These are phyloP conservation scores for Myriosclerotinia scirpicola DNA, from an alignment of 2,329 filamentous ascomycete genomes.

Conservation along the genomic window DNA sequence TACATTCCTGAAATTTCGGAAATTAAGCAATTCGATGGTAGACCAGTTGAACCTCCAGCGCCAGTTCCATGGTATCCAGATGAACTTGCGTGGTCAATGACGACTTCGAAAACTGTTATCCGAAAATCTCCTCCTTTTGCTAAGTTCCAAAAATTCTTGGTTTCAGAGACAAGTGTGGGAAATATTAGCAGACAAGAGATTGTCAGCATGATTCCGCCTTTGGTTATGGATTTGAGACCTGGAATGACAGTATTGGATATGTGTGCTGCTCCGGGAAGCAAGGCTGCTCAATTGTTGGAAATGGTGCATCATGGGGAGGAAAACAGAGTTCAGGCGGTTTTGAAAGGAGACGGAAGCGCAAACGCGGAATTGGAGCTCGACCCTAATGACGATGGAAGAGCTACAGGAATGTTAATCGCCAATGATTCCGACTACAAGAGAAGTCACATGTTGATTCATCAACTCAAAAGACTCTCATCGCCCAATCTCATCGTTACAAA, in stretches of 20 bases:
- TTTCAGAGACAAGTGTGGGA: constrained; percentile 93
- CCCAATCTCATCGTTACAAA: constrained; percentile 97
- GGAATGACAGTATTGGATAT: constrained; percentile 94
- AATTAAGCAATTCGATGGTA: constrained; percentile 79
- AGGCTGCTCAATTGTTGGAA: constrained; percentile 92
- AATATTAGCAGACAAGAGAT: constrained; percentile 98
- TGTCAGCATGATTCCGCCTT: constrained; percentile 97
- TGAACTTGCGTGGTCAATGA: constrained; percentile 95
- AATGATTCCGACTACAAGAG: constrained; percentile 98
- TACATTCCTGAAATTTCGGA: constrained; percentile 89
- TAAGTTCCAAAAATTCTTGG: constrained; percentile 95
- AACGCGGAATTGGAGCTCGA: constrained; percentile 52
- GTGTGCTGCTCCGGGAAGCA: constrained; percentile 95
- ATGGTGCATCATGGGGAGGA: constrained; percentile 93
- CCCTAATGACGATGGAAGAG: constrained; percentile 74
- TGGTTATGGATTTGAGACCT: constrained; percentile 86
- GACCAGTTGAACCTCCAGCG: constrained; percentile 76
- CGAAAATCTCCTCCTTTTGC: constrained; percentile 92
- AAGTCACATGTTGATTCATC: constrained; percentile 94
- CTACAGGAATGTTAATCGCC: constrained; percentile 88
- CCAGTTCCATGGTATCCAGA: constrained; percentile 92
- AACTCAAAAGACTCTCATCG: constrained; percentile 94
- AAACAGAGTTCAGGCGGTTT: constrained; percentile 70
- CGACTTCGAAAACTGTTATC: constrained; percentile 92
- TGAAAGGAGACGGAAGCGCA: constrained; percentile 50